Percentiles rank a stretch among this genome's conserved stretches.
Conservation (phyloP, 2,329 filamentous ascomycete species). For the Lecanicillium sp. region DNA sequence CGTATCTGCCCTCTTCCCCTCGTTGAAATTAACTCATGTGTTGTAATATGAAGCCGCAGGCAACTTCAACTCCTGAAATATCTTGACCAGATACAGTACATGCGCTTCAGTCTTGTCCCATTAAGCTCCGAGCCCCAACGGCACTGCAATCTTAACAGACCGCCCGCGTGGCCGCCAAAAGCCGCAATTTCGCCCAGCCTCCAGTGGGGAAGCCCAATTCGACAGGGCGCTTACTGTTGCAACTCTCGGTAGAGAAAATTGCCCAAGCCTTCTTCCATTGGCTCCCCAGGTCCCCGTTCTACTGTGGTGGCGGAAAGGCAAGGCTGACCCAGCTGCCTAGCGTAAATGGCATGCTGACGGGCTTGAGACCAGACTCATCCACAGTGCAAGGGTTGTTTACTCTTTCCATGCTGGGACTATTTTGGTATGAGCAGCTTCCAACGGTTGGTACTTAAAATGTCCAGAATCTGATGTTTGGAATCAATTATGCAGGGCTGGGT, state of each 20-base stretch:
- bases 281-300: not conserved
- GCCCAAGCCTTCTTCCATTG: not conserved
- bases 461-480: too few species aligned
- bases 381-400: slow-evolving; percentile 7
- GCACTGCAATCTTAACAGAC: not conserved
- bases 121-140: not conserved
- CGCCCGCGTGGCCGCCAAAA: not conserved
- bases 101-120: too few species aligned
- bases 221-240: slow-evolving; percentile 7
- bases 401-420: not conserved
- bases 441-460: too few species aligned
- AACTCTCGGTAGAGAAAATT: not conserved
- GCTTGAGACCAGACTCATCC: not conserved
- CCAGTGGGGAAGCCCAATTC: slow-evolving; percentile 4
- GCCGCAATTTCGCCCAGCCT: not conserved
- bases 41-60: too few species aligned
- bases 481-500: too few species aligned
- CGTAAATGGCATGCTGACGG: slow-evolving; percentile 6
- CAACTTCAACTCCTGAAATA: not conserved
- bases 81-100: not conserved
- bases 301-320: not conserved
- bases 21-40: too few species aligned
- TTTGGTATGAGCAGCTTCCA: not conserved
- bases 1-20: too few species aligned
- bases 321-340: slow-evolving; percentile 10